Evolutionary conservation across 345 rosid genomes (phyloP).

Genomic region (Litchi chinensis): DNA sequence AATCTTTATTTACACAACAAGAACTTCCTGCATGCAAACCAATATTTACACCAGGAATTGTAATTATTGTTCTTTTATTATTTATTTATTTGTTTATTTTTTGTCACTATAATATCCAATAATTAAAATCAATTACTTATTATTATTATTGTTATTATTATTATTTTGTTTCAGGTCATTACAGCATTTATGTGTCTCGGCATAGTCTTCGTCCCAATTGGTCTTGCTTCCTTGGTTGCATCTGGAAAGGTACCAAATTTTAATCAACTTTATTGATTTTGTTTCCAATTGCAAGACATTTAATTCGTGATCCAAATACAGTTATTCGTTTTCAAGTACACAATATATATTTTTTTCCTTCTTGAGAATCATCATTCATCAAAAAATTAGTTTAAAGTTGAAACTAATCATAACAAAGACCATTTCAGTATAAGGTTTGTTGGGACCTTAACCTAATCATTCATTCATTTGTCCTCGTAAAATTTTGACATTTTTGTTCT

Average conservation of each 20-base stretch:
- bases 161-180: slow-evolving; percentile 52
- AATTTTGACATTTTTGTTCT: too few relatives aligned
- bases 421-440: too few relatives aligned
- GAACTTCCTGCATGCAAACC: slow-evolving; percentile 80
- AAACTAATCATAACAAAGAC: too few relatives aligned
- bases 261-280: slow-evolving; percentile 27
- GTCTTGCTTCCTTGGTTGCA: slow-evolving; percentile 54
- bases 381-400: too few relatives aligned
- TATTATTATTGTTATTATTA: background rate
- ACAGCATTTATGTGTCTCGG: slow-evolving; percentile 46
- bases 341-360: too few relatives aligned
- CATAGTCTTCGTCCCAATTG: slow-evolving; percentile 61
- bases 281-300: background rate
- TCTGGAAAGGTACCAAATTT: slow-evolving; percentile 28
- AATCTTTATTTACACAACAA: slow-evolving; percentile 73
- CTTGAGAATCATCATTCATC: too few relatives aligned
- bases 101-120: background rate
- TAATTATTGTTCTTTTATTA: slow-evolving; percentile 14
- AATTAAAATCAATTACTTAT: too few relatives aligned
- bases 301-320: background rate
- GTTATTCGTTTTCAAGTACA: too few relatives aligned
- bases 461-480: too few relatives aligned
- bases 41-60: slow-evolving; percentile 70
- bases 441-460: too few relatives aligned
- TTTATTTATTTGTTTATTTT: background rate